phyloP scores from a whole-genome alignment of 257 asterid genomes.

The Ajuga chamaepitys region DNA sequence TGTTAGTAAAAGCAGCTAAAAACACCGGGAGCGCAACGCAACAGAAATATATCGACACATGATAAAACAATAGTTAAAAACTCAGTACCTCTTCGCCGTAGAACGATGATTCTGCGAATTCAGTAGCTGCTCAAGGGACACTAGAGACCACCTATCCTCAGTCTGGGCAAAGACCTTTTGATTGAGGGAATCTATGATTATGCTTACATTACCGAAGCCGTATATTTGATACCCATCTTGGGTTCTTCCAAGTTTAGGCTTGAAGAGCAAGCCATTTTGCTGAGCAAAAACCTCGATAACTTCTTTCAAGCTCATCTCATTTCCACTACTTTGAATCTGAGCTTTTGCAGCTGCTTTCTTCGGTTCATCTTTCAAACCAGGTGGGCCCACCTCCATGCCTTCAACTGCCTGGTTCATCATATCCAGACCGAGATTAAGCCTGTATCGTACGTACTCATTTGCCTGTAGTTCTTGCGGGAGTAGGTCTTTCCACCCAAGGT shows the following conservation, averaged over 20 bases:
- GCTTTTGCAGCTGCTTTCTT: slow-evolving; percentile 68
- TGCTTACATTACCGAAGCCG: slow-evolving; percentile 72
- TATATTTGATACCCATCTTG: slow-evolving; percentile 86
- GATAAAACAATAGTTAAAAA: no score
- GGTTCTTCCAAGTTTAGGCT: slow-evolving; percentile 74
- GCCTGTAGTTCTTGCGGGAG: slow-evolving; percentile 74
- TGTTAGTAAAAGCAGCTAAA: no score
- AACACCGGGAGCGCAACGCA: no score
- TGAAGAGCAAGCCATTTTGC: slow-evolving; percentile 43
- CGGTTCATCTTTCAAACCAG: slow-evolving; percentile 81
- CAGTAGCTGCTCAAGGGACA: slow-evolving; percentile 71
- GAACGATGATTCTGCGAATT: slow-evolving; percentile 63
- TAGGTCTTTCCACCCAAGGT: slow-evolving; percentile 73
- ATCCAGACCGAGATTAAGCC: slow-evolving; percentile 58
- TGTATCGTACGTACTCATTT: slow-evolving; percentile 50
- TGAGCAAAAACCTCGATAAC: slow-evolving; percentile 47
- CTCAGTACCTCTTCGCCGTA: slow-evolving; percentile 39
- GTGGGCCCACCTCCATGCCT: slow-evolving; percentile 73
- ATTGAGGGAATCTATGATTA: slow-evolving; percentile 63
- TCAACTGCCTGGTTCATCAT: slow-evolving; percentile 90
- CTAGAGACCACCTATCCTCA: slow-evolving; percentile 63
- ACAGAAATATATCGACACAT: no score
- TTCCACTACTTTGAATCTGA: slow-evolving; percentile 36
- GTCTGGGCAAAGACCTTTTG: slow-evolving; percentile 62
- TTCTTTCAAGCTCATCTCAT: slow-evolving; percentile 49